phyloP scores from a whole-genome alignment of 1,284 basidiomycete species.

The Inonotus obliquus region DNA sequence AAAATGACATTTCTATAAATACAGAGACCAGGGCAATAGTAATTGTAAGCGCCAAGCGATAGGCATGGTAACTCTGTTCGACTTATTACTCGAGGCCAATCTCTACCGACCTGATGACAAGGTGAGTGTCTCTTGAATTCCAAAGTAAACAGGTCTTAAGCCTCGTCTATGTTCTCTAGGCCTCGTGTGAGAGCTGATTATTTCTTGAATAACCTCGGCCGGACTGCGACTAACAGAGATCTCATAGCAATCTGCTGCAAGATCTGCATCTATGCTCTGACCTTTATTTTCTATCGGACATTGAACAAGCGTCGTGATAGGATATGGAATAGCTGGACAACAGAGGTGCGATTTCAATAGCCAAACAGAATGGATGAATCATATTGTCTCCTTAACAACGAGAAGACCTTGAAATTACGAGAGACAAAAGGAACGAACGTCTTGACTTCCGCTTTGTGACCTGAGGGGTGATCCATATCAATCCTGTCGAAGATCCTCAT shows the following conservation, averaged over 20 bases:
- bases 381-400: slow-evolving; percentile 37
- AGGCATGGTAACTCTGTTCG: not conserved
- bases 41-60: slow-evolving; percentile 34
- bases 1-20: slow-evolving; percentile 37
- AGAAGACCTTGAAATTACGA: slow-evolving; percentile 52
- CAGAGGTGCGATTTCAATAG: slow-evolving; percentile 35
- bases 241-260: slow-evolving; percentile 41
- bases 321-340: slow-evolving; percentile 48
- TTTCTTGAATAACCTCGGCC: not conserved
- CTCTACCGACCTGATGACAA: slow-evolving; percentile 45
- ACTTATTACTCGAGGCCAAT: slow-evolving; percentile 26
- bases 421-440: slow-evolving; percentile 51
- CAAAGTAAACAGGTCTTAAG: not conserved
- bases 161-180: slow-evolving; percentile 24
- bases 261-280: slow-evolving; percentile 46
- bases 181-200: slow-evolving; percentile 38
- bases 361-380: not conserved
- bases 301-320: slow-evolving; percentile 48
- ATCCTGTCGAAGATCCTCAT: not conserved
- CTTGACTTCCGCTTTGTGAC: slow-evolving; percentile 59
- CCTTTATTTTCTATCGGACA: slow-evolving; percentile 50
- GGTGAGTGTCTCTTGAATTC: slow-evolving; percentile 21
- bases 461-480: slow-evolving; percentile 25
- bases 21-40: slow-evolving; percentile 51
- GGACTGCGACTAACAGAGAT: slow-evolving; percentile 21